These are phyloP conservation scores for Blastobotrys serpentis DNA, from an alignment of 1,139 yeast genomes.

Conservation along the genomic window DNA sequence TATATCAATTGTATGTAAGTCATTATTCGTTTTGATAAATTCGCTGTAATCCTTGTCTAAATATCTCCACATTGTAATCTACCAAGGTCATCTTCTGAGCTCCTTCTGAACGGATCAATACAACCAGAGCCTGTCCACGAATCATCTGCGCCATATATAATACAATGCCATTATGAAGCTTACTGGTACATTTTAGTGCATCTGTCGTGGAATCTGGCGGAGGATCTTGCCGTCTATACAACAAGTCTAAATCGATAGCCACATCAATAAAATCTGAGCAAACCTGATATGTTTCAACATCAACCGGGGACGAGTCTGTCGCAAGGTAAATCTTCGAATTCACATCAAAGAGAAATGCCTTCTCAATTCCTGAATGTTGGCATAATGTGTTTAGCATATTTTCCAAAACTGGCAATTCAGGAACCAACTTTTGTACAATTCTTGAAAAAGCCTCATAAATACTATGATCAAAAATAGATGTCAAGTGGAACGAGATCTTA, in stretches of 20 bases:
- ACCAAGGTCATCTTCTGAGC: slow-evolving; percentile 60
- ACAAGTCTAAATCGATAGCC: slow-evolving; percentile 72
- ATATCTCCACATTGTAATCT: slow-evolving; percentile 84
- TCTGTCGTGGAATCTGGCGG: slow-evolving; percentile 7
- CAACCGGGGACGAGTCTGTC: slow-evolving; percentile 94
- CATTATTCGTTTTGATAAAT: slow-evolving; percentile 51
- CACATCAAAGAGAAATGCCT: slow-evolving; percentile 87
- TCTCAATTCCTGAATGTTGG: slow-evolving; percentile 86
- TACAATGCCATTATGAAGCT: slow-evolving; percentile 76
- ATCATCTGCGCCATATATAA: slow-evolving; percentile 88
- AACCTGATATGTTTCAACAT: slow-evolving; percentile 91
- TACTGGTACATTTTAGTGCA: slow-evolving; percentile 65
- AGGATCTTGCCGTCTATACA: slow-evolving; percentile 32
- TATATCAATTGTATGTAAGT: no score
- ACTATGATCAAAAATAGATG: slow-evolving; percentile 93
- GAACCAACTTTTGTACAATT: slow-evolving; percentile 85
- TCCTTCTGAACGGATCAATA: slow-evolving; percentile 65
- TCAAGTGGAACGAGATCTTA: slow-evolving; percentile 84
- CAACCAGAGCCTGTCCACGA: slow-evolving; percentile 87
- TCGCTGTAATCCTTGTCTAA: slow-evolving; percentile 73
- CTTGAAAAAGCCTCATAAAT: slow-evolving; percentile 94
- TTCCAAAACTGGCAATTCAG: slow-evolving; percentile 85
- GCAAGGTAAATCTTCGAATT: slow-evolving; percentile 95
- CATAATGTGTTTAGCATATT: slow-evolving; percentile 85
- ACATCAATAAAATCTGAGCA: slow-evolving; percentile 97